A percentile compares a stretch with the other conserved stretches of the same genome.
Conservation (phyloP, 139 green algal genomes). For the Closterium sp. region DNA sequence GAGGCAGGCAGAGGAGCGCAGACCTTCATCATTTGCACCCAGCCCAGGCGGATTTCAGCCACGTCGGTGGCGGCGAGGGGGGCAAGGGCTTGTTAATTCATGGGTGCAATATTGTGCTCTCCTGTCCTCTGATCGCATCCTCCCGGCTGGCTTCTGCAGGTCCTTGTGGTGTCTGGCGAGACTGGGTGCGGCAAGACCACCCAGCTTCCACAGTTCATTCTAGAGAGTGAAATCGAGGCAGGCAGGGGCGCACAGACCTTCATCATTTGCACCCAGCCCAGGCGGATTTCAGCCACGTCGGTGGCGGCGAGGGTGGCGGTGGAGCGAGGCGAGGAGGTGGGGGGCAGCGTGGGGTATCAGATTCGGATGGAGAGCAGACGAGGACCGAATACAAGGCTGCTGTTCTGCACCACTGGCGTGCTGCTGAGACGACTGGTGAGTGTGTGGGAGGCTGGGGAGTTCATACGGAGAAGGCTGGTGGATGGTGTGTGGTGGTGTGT, state of each 20-base stretch:
- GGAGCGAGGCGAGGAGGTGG: slow-evolving; percentile 51
- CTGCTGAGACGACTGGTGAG: slow-evolving; percentile 56
- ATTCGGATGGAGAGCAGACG: slow-evolving; percentile 51
- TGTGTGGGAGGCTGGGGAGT: not conserved
- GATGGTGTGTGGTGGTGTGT: too few relatives aligned
- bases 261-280: slow-evolving; percentile 61
- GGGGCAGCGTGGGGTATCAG: slow-evolving; percentile 42
- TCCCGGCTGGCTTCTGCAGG: not conserved
- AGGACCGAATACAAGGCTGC: slow-evolving; percentile 39
- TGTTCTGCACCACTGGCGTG: slow-evolving; percentile 63
- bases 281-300: slow-evolving; percentile 57
- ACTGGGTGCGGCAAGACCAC: slow-evolving; percentile 71
- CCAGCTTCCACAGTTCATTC: slow-evolving; percentile 58
- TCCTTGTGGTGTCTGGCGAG: slow-evolving; percentile 64
- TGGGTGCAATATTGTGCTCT: too few relatives aligned
- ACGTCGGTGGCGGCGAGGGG: slow-evolving; percentile 49
- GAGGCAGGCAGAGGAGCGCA: slow-evolving; percentile 8
- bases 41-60: slow-evolving; percentile 57
- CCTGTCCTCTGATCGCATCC: not conserved
- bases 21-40: slow-evolving; percentile 54
- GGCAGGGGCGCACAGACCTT: slow-evolving; percentile 9
- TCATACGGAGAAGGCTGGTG: not conserved
- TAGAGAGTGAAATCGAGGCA: slow-evolving; percentile 37
- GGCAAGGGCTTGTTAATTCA: too few relatives aligned
- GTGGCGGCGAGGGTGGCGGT: slow-evolving; percentile 54